Evolutionary conservation across 805 yeast genomes (phyloP), one percentile per base, ranked within the genome.

Genomic region (Saturnispora saitoi): DNA sequence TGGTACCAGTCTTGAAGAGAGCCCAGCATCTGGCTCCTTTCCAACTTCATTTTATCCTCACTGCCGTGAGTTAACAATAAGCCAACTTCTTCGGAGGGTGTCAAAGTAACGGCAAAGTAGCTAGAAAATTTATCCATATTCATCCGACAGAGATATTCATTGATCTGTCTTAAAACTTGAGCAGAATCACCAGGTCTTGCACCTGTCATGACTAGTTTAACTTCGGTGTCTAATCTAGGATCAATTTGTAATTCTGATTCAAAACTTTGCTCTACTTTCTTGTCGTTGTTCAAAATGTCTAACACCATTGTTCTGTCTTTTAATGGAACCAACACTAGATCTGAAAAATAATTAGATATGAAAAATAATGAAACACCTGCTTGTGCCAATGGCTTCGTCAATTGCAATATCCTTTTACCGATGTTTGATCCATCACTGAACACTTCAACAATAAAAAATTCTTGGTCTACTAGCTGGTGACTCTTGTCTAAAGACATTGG

Each of bases 331-430:
- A 81, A 64, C 20, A 81, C 80, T 42, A 77, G 76, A 60, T 81
- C 85, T 37, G 80, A 74, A 60, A 78, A 80, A 62, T 81, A 83
- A 31, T 81, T 77, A 15, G 81, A 72, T 30, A 81, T 61, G 61
- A 81, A 81, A 58, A 79, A 81, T 31, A 81, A 67, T 2, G 86
- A 72, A 29, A 81, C 78, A 15, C 70, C 71, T 42, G 77, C 77
- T 34, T 69, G 66, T 0, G 83, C 72, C n/a, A 81, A 63, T 0
- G 86, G 86, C 45, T 70, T 68, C 1, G 83, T 78, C 36, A 81
- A 62, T 48, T 76, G 77, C 42, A 81, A 60, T 14, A 81, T 79
- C 38, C 81, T 64, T 36, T 72, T 70, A 40, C 76, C 77, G 53
- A 75, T 77, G 54, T 70, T 72, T 17, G 70, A 66, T 0, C 86